These are phyloP conservation scores for Oidium heveae DNA, from an alignment of 2,329 filamentous ascomycete genomes.

Conservation along the genomic window DNA sequence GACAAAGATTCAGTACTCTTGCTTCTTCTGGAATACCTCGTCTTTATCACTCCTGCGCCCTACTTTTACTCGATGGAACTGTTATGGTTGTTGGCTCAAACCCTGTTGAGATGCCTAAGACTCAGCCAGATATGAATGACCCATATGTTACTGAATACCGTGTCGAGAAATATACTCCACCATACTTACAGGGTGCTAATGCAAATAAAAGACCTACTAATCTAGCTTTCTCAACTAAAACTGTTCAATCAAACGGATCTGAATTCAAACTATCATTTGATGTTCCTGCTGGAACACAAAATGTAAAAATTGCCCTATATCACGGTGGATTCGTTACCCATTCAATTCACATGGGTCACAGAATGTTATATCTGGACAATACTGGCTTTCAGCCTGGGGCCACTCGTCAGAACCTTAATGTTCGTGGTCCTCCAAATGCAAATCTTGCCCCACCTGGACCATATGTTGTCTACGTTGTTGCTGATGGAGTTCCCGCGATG, in stretches of 20 bases:
- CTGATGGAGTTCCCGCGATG: conserved; percentile 12
- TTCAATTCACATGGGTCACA: conserved; percentile 33
- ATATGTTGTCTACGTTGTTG: conserved; percentile 31
- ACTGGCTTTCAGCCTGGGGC: conserved; percentile 19
- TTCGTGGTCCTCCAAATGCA: conserved; percentile 27
- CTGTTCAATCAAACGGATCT: conserved; percentile 18
- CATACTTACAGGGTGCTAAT: conserved; percentile 28
- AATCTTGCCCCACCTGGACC: conserved; percentile 31
- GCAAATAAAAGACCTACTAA: conserved; percentile 21
- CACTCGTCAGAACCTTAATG: conserved; percentile 21
- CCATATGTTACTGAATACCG: conserved; percentile 35
- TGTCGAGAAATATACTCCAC: conserved; percentile 34
- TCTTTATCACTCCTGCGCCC: conserved; percentile 34
- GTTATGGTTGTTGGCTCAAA: conserved; percentile 33
- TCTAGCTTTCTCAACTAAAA: conserved; percentile 20
- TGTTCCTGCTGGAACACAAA: conserved; percentile 17
- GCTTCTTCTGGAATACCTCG: conserved; percentile 19
- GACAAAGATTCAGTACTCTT: conserved; percentile 22
- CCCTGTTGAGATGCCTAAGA: conserved; percentile 30
- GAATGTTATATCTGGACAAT: conserved; percentile 27
- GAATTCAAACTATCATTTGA: conserved; percentile 24
- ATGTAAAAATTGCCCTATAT: conserved; percentile 25
- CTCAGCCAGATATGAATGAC: conserved; percentile 18
- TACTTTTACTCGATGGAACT: conserved; percentile 33
- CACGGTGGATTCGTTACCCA: conserved; percentile 36